Evolutionary conservation across 345 rosid species (phyloP).

Genomic region (Sisymbrium irio): DNA sequence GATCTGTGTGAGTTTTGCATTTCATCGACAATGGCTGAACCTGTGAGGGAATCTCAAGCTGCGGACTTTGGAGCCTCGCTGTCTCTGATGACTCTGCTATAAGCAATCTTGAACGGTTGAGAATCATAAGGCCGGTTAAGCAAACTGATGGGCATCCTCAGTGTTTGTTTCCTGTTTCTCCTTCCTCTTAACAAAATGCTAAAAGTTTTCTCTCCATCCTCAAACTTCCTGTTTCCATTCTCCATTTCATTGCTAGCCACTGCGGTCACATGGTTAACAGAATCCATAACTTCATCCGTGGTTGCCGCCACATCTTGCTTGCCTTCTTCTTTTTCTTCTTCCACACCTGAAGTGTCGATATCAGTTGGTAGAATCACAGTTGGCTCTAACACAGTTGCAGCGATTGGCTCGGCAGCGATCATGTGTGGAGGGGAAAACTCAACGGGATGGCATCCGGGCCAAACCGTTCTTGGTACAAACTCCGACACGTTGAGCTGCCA

Average conservation of each 20-base stretch:
- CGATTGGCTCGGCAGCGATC: constrained; percentile 55
- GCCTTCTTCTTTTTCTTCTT: constrained; percentile 38
- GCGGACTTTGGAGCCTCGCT: constrained; percentile 65
- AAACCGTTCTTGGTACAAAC: constrained; percentile 64
- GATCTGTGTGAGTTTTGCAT: constrained; percentile 17
- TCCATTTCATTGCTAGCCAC: constrained; percentile 41
- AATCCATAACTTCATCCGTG: constrained; percentile 21
- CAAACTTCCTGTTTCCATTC: constrained; percentile 37
- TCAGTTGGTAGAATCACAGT: constrained; percentile 46
- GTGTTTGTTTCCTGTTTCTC: constrained; percentile 79
- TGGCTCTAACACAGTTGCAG: constrained; percentile 49
- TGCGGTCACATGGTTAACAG: constrained; percentile 29
- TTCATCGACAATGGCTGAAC: not conserved
- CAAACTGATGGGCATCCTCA: constrained; percentile 90
- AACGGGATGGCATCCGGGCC: constrained; percentile 67
- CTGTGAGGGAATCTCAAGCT: constrained; percentile 22
- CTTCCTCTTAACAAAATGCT: constrained; percentile 89
- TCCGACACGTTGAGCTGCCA: constrained; percentile 80
- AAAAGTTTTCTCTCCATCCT: constrained; percentile 73
- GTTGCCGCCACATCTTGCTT: constrained; percentile 25
- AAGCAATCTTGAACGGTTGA: constrained; percentile 74
- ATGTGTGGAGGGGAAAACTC: constrained; percentile 68
- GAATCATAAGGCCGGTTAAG: constrained; percentile 87
- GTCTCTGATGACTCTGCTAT: constrained; percentile 77
- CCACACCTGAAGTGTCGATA: constrained; percentile 49